phyloP scores from a whole-genome alignment of 2,329 filamentous ascomycete species.

The Peltaster fructicola region DNA sequence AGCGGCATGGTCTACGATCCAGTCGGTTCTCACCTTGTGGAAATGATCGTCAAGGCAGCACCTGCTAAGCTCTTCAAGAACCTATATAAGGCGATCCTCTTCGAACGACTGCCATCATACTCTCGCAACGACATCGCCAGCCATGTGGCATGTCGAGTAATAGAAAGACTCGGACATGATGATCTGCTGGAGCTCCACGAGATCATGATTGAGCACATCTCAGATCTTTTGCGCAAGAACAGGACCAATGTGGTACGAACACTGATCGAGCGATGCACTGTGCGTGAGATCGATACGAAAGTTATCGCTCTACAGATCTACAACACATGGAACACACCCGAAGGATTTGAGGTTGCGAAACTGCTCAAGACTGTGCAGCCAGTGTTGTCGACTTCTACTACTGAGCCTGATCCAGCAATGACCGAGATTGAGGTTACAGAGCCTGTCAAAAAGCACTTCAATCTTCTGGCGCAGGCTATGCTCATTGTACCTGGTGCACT shows the following conservation, averaged over 20 bases:
- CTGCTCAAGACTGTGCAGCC: constrained; percentile 41
- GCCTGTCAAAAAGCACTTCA: constrained; percentile 43
- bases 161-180: constrained; percentile 73
- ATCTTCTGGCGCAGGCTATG: constrained; percentile 67
- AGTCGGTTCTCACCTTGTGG: constrained; percentile 75
- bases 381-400: no score
- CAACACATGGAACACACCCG: constrained; percentile 34
- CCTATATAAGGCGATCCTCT: constrained; percentile 64
- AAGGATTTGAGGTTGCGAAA: constrained; percentile 37
- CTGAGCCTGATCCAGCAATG: no score
- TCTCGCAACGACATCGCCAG: constrained; percentile 79
- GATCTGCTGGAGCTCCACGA: constrained; percentile 59
- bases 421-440: constrained; percentile 12
- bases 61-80: constrained; percentile 85
- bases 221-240: constrained; percentile 53
- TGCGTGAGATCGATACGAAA: constrained; percentile 42
- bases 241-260: constrained; percentile 65
- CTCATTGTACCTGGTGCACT: constrained; percentile 54
- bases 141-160: constrained; percentile 67
- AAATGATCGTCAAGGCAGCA: constrained; percentile 63
- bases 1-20: constrained; percentile 77
- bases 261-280: constrained; percentile 65
- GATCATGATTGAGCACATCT: constrained; percentile 54
- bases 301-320: constrained; percentile 40
- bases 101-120: constrained; percentile 59